Evolutionary conservation across 768 basidiomycete genomes (phyloP).

Genomic region (Mycena capillaripes): DNA sequence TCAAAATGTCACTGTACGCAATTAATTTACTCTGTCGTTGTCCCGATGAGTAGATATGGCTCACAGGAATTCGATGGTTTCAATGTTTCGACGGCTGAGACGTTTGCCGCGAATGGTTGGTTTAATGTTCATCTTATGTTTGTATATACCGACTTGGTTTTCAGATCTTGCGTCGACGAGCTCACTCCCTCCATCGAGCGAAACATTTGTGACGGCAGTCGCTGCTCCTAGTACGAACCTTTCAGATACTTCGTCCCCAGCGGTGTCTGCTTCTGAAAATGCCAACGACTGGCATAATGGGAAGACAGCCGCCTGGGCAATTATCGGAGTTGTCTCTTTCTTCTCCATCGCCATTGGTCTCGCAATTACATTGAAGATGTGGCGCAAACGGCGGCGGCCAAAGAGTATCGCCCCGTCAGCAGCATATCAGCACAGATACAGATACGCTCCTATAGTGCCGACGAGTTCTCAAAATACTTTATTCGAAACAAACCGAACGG

Average conservation of each 20-base stretch:
- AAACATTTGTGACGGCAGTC: background rate
- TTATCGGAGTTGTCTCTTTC: conserved; percentile 10
- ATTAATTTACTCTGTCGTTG: background rate
- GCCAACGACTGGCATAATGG: background rate
- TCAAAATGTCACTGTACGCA: conserved; percentile 19
- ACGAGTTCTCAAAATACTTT: conserved; percentile 1
- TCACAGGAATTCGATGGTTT: background rate
- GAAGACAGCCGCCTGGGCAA: conserved; percentile 9
- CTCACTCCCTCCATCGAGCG: background rate
- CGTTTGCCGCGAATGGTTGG: background rate
- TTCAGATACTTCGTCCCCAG: background rate
- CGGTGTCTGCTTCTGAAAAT: background rate
- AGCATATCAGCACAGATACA: conserved; percentile 6
- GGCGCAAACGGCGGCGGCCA: conserved; percentile 5
- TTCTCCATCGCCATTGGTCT: conserved; percentile 6
- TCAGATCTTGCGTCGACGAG: background rate
- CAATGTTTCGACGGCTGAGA: background rate
- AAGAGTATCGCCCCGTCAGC: conserved; percentile 24
- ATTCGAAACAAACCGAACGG: background rate
- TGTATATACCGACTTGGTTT: background rate
- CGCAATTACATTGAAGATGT: conserved; percentile 5
- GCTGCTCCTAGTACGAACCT: background rate
- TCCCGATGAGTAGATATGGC: background rate
- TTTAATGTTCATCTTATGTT: background rate
- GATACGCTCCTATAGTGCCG: conserved; percentile 9